Percentiles rank a stretch among this genome's conserved stretches.
phyloP scores from a whole-genome alignment of 2,329 filamentous ascomycete genomes.

The Rhynchosporium graminicola region DNA sequence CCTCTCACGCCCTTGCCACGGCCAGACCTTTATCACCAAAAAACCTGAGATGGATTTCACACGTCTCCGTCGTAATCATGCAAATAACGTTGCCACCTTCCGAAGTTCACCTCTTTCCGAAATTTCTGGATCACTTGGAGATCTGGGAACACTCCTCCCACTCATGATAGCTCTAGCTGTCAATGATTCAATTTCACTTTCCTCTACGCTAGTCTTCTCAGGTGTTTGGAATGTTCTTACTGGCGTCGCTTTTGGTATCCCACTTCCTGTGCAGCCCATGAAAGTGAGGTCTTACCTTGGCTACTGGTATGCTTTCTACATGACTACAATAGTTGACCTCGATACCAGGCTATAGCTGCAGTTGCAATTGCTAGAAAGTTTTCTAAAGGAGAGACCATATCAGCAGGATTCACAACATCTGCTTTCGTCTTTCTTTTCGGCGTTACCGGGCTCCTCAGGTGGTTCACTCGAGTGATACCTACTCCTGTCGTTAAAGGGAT shows the following conservation, averaged over 20 bases:
- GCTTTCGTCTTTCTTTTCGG: conserved; percentile 74
- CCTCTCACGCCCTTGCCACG: background rate
- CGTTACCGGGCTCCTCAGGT: conserved; percentile 73
- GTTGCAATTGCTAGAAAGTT: conserved; percentile 76
- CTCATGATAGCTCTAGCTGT: conserved; percentile 84
- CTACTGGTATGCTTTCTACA: background rate
- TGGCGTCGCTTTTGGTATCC: conserved; percentile 81
- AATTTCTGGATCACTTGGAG: conserved; percentile 85
- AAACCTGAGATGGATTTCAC: conserved; percentile 26
- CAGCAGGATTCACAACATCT: conserved; percentile 80
- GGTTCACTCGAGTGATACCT: conserved; percentile 68
- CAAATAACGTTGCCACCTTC: conserved; percentile 58
- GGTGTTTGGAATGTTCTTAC: conserved; percentile 85
- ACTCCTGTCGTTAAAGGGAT: conserved; percentile 92
- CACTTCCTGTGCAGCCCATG: conserved; percentile 88
- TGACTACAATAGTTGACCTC: conserved; percentile 38
- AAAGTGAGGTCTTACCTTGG: conserved; percentile 47
- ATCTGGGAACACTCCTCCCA: conserved; percentile 86
- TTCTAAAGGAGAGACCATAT: conserved; percentile 70
- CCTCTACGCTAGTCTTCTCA: conserved; percentile 83
- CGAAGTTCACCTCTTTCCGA: conserved; percentile 64
- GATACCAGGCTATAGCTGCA: conserved; percentile 77
- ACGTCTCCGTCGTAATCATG: conserved; percentile 33
- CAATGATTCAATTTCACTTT: conserved; percentile 76
- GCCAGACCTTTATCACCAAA: background rate